These are phyloP conservation scores for Trichoderma orchidacearum DNA, from an alignment of 495 filamentous ascomycete species.

Conservation along the genomic window DNA sequence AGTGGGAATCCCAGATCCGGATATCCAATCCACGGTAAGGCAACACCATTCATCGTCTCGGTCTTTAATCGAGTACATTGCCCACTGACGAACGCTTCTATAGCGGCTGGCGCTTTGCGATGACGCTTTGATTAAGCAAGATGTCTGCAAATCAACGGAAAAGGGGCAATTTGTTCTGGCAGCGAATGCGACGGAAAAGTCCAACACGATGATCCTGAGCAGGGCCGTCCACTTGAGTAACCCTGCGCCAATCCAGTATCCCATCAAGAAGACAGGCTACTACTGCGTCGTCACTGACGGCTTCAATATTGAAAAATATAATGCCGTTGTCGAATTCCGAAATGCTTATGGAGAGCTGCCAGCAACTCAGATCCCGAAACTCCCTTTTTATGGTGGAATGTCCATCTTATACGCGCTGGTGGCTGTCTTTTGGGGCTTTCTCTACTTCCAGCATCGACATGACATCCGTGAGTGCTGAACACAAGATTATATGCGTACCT, in stretches of 20 bases:
- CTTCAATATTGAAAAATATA: slow-evolving; percentile 50
- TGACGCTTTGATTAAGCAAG: slow-evolving; percentile 30
- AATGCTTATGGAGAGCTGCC: slow-evolving; percentile 96
- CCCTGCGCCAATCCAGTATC: slow-evolving; percentile 60
- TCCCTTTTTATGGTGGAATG: slow-evolving; percentile 92
- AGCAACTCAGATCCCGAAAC: slow-evolving; percentile 86
- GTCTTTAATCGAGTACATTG: not conserved
- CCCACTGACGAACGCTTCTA: not conserved
- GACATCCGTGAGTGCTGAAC: slow-evolving; percentile 57
- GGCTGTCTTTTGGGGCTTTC: slow-evolving; percentile 79
- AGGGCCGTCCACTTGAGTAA: slow-evolving; percentile 72
- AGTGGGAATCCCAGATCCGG: slow-evolving; percentile 44
- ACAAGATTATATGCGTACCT: not conserved
- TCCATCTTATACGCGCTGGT: slow-evolving; percentile 91
- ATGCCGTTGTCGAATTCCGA: slow-evolving; percentile 75
- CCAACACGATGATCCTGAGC: slow-evolving; percentile 58
- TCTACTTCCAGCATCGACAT: slow-evolving; percentile 86
- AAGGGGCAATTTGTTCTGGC: slow-evolving; percentile 77
- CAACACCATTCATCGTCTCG: not conserved
- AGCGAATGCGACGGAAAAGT: slow-evolving; percentile 53
- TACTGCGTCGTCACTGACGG: slow-evolving; percentile 79
- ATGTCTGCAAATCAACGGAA: slow-evolving; percentile 57
- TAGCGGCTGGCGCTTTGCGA: slow-evolving; percentile 2
- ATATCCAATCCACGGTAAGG: slow-evolving; percentile 15
- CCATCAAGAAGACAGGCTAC: slow-evolving; percentile 79